These are phyloP conservation scores for Paramecium tetraurelia DNA, from an alignment of 73 alveolate species.

Conservation along the genomic window DNA sequence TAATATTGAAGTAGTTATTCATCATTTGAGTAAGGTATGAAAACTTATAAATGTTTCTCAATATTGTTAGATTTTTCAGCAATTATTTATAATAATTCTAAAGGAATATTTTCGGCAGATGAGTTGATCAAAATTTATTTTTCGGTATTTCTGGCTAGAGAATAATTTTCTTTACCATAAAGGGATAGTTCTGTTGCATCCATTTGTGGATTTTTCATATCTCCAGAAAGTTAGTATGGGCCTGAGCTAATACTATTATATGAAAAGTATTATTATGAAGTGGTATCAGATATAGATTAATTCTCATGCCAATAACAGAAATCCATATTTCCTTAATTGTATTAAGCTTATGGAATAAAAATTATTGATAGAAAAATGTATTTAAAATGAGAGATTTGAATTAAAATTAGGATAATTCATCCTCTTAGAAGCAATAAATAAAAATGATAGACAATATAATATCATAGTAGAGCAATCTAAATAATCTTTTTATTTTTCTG, in stretches of 20 bases:
- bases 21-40: not conserved
- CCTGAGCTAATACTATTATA: not conserved
- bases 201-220: not conserved
- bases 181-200: not conserved
- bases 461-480: too few relatives aligned
- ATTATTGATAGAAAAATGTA: not conserved
- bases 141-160: not conserved
- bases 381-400: not conserved
- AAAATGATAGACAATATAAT: too few relatives aligned
- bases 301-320: not conserved
- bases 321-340: not conserved
- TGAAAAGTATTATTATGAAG: not conserved
- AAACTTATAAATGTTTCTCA: not conserved
- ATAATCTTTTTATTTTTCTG: too few relatives aligned
- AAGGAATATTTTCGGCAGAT: not conserved
- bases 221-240: not conserved
- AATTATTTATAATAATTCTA: not conserved
- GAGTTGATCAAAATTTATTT: not conserved
- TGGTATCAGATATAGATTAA: not conserved
- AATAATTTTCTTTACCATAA: not conserved
- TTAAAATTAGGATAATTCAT: too few relatives aligned
- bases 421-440: not conserved
- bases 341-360: not conserved
- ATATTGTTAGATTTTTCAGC: not conserved
- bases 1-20: not conserved